Conservation (phyloP, 768 basidiomycete genomes). For the Pisolithus tinctorius region DNA sequence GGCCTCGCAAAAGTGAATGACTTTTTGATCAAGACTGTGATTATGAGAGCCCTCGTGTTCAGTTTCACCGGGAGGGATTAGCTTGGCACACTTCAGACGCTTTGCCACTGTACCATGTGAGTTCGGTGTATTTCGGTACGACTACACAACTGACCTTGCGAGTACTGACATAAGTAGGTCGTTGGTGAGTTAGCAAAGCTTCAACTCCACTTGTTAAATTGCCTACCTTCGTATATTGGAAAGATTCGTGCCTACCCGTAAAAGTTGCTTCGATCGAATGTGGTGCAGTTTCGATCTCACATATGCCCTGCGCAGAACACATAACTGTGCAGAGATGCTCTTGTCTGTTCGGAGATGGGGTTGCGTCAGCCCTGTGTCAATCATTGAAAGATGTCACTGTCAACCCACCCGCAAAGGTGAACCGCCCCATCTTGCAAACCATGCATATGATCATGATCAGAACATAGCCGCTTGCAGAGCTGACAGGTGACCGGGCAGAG, state of each 20-base stretch:
- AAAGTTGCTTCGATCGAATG: conserved; percentile 51
- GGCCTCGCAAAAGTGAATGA: conserved; percentile 47
- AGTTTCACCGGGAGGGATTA: conserved; percentile 33
- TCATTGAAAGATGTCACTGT: neutral
- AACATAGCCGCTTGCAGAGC: conserved; percentile 45
- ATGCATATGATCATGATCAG: conserved; percentile 41
- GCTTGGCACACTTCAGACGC: conserved; percentile 38
- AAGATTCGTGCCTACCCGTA: conserved; percentile 46
- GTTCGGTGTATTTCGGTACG: no score
- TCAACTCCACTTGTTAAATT: neutral
- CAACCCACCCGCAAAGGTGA: conserved; percentile 48
- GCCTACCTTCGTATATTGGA: conserved; percentile 50
- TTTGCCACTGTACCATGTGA: conserved; percentile 31
- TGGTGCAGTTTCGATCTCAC: conserved; percentile 47
- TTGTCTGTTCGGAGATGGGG: conserved; percentile 28
- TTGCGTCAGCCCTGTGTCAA: neutral
- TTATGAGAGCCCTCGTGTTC: conserved; percentile 37
- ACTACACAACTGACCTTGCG: neutral
- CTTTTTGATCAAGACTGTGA: conserved; percentile 33
- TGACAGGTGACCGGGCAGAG: conserved; percentile 45
- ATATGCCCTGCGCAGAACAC: conserved; percentile 40
- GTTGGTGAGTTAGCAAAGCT: no score
- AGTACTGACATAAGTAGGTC: neutral
- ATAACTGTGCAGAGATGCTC: conserved; percentile 35
- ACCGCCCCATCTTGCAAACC: conserved; percentile 29